Percentiles rank a stretch among this genome's conserved stretches.
Conservation (phyloP, 75 land plant species). For the Cupressus sempervirens region DNA sequence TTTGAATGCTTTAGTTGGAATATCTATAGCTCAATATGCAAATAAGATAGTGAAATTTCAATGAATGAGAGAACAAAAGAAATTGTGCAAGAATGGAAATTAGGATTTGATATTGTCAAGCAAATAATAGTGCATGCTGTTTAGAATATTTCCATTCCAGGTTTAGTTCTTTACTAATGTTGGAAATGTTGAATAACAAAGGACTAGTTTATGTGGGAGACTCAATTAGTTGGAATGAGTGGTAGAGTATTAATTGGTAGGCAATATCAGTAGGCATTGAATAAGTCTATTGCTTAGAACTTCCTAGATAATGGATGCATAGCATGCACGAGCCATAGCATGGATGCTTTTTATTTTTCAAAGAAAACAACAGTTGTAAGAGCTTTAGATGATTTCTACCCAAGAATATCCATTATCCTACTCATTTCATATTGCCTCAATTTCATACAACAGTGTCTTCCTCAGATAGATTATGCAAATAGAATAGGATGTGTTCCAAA, state of each 20-base stretch:
- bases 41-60: too few relatives aligned
- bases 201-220: too few relatives aligned
- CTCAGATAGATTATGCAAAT: slow-evolving; percentile 92
- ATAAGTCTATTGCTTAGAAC: slow-evolving; percentile 66
- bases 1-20: too few relatives aligned
- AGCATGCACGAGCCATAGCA: slow-evolving; percentile 93
- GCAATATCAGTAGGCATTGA: slow-evolving; percentile 66
- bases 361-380: slow-evolving; percentile 86
- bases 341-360: slow-evolving; percentile 74
- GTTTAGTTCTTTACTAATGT: too few relatives aligned
- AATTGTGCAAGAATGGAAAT: too few relatives aligned
- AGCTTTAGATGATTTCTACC: slow-evolving; percentile 96
- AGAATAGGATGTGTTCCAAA: slow-evolving; percentile 98
- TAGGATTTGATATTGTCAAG: too few relatives aligned
- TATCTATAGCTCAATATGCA: too few relatives aligned
- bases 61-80: too few relatives aligned
- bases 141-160: too few relatives aligned
- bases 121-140: too few relatives aligned
- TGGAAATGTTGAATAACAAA: too few relatives aligned
- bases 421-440: slow-evolving; percentile 84
- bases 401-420: slow-evolving; percentile 84
- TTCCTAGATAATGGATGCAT: slow-evolving; percentile 88
- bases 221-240: too few relatives aligned
- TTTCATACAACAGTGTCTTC: slow-evolving; percentile 85
- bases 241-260: slow-evolving; percentile 68